Percentiles rank a stretch among this genome's conserved stretches.
These are phyloP conservation scores for Suillus cothurnatus DNA, from an alignment of 768 basidiomycete species.

Conservation along the genomic window DNA sequence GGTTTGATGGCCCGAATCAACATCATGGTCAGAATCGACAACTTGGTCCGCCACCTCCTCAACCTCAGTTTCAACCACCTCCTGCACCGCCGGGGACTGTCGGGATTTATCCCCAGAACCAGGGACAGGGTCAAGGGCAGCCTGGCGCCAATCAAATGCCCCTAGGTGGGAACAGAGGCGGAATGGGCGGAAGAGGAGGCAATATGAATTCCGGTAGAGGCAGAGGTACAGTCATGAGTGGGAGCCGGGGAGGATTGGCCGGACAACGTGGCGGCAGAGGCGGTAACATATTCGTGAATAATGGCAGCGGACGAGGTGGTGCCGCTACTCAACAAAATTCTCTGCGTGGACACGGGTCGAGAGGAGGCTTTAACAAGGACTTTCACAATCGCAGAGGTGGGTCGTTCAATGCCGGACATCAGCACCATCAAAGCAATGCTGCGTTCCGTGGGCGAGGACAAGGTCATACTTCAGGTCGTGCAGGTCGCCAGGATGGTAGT, in stretches of 20 bases:
- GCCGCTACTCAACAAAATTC: slow-evolving; percentile 44
- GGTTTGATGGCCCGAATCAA: slow-evolving; percentile 76
- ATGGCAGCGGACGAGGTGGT: slow-evolving; percentile 46
- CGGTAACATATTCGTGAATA: slow-evolving; percentile 33
- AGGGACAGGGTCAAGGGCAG: slow-evolving; percentile 38
- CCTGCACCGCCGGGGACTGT: slow-evolving; percentile 27
- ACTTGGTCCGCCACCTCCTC: slow-evolving; percentile 48
- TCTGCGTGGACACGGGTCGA: slow-evolving; percentile 63
- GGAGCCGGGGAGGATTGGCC: slow-evolving; percentile 46
- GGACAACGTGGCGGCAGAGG: slow-evolving; percentile 45
- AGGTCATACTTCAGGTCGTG: slow-evolving; percentile 45
- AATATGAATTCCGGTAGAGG: slow-evolving; percentile 35
- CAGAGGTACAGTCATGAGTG: slow-evolving; percentile 53
- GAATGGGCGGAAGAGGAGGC: slow-evolving; percentile 47
- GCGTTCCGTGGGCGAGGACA: slow-evolving; percentile 66
- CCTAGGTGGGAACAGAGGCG: slow-evolving; percentile 47
- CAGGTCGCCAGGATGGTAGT: slow-evolving; percentile 41
- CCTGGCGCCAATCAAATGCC: slow-evolving; percentile 44
- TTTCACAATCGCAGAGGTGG: slow-evolving; percentile 67
- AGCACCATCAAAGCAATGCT: slow-evolving; percentile 40
- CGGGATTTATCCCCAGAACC: slow-evolving; percentile 29
- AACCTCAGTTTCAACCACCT: slow-evolving; percentile 56
- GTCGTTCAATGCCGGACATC: slow-evolving; percentile 56
- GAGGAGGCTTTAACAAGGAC: slow-evolving; percentile 68
- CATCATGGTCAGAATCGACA: slow-evolving; percentile 43